These are phyloP conservation scores for Aspergillus oerlinghausenensis DNA, from an alignment of 2,329 filamentous ascomycete species.

Conservation along the genomic window DNA sequence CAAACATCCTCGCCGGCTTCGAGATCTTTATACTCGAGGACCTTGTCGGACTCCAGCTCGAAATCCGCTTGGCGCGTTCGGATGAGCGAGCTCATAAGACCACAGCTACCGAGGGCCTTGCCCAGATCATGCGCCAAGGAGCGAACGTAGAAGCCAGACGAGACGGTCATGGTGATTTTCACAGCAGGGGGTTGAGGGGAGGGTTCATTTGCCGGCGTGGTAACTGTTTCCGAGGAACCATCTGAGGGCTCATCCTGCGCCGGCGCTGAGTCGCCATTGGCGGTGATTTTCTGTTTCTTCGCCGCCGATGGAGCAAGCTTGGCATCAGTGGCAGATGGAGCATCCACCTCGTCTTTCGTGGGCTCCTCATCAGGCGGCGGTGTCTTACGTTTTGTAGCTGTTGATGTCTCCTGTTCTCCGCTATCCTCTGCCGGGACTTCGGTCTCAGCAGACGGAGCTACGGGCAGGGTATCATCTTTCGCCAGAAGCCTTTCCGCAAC, in stretches of 20 bases:
- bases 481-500: constrained; percentile 65
- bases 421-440: constrained; percentile 12
- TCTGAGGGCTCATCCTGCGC: constrained; percentile 11
- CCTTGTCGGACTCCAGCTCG: constrained; percentile 62
- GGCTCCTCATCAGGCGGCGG: constrained; percentile 24
- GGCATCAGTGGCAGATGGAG: constrained; percentile 2
- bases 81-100: constrained; percentile 78
- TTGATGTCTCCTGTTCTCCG: constrained; percentile 13
- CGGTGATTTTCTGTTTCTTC: constrained; percentile 31
- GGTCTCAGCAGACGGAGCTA: constrained; percentile 23
- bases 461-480: constrained; percentile 28
- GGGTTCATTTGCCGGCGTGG: constrained; percentile 5
- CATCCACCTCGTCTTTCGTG: constrained; percentile 14
- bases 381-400: constrained; percentile 31
- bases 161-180: constrained; percentile 83
- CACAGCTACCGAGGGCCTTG: constrained; percentile 72
- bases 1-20: constrained; percentile 73
- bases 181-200: constrained; percentile 59
- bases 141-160: constrained; percentile 94
- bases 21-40: constrained; percentile 74
- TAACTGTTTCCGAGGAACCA: constrained; percentile 1
- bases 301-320: constrained; percentile 1
- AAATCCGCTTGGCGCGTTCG: constrained; percentile 81
- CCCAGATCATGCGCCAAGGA: constrained; percentile 91
- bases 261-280: constrained; percentile 21